phyloP scores from a whole-genome alignment of 202 grass and related monocot genomes.

The Zoysia matrella region DNA sequence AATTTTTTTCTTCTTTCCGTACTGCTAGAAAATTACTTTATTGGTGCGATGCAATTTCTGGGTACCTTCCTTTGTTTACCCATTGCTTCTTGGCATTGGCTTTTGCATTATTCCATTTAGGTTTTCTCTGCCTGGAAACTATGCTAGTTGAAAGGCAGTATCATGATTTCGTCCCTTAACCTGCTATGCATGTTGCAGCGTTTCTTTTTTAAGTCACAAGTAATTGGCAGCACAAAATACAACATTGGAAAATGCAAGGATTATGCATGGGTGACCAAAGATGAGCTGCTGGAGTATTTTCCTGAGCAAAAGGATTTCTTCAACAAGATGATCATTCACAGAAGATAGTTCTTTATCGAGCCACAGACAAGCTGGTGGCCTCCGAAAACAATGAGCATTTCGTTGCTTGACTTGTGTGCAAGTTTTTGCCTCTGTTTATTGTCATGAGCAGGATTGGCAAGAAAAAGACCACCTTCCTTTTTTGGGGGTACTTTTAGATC shows the following conservation, averaged over 20 bases:
- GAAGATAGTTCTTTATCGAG: constrained; percentile 50
- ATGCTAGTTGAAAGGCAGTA: background rate
- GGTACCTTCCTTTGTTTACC: constrained; percentile 20
- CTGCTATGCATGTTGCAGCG: constrained; percentile 51
- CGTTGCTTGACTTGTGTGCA: constrained; percentile 24
- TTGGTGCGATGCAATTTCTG: background rate
- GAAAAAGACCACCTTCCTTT: background rate
- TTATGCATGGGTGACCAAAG: constrained; percentile 89
- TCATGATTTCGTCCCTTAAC: constrained; percentile 3
- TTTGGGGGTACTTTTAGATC: constrained; percentile 12
- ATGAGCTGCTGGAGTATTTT: constrained; percentile 84
- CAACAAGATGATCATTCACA: constrained; percentile 93
- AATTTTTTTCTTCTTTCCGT: constrained; percentile 9
- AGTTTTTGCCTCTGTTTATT: background rate
- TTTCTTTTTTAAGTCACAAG: constrained; percentile 99
- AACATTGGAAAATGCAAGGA: constrained; percentile 81
- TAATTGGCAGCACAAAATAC: constrained; percentile 63
- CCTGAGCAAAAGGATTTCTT: constrained; percentile 73
- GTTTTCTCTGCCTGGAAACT: constrained; percentile 7
- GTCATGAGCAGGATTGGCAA: constrained; percentile 6
- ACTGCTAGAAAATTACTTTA: constrained; percentile 4
- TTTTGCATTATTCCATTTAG: too few species aligned
- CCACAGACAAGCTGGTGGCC: background rate
- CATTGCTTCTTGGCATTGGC: background rate
- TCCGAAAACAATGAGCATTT: constrained; percentile 20